Conservation (phyloP, 306 rosid species). For the Trichosanthes truncata region DNA sequence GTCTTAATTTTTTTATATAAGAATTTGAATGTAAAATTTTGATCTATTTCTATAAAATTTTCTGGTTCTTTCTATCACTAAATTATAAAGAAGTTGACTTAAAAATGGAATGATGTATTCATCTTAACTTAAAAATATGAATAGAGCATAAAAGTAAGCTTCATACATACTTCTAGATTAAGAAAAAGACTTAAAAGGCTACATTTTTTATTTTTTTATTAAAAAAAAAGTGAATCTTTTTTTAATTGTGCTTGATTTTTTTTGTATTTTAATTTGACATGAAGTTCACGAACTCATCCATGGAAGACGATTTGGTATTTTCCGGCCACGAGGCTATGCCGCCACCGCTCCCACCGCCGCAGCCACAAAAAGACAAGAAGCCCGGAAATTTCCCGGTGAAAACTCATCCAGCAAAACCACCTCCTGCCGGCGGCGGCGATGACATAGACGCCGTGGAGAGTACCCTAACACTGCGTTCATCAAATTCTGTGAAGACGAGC, state of each 20-base stretch:
- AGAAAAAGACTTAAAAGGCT: neutral
- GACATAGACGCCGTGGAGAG: neutral
- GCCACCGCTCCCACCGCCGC: conserved; percentile 19
- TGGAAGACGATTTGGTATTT: conserved; percentile 35
- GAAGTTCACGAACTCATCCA: conserved; percentile 46
- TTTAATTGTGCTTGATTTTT: neutral
- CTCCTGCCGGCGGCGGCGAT: neutral
- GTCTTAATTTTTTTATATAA: no score
- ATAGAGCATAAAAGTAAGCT: no score
- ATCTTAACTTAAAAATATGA: neutral
- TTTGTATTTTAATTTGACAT: neutral
- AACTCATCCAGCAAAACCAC: neutral
- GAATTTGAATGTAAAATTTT: no score
- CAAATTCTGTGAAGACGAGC: neutral
- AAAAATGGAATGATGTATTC: neutral
- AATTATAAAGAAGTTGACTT: no score
- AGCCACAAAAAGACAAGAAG: conserved; percentile 7
- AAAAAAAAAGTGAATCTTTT: no score
- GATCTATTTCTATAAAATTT: no score
- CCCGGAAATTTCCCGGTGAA: conserved; percentile 26
- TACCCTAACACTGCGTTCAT: neutral
- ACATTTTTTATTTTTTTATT: neutral
- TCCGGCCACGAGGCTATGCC: conserved; percentile 22
- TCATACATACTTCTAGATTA: no score
- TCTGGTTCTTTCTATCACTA: no score